Percentiles rank a stretch among this genome's conserved stretches.
phyloP scores from a whole-genome alignment of 805 yeast species.

The Metschnikowia koreensis region DNA sequence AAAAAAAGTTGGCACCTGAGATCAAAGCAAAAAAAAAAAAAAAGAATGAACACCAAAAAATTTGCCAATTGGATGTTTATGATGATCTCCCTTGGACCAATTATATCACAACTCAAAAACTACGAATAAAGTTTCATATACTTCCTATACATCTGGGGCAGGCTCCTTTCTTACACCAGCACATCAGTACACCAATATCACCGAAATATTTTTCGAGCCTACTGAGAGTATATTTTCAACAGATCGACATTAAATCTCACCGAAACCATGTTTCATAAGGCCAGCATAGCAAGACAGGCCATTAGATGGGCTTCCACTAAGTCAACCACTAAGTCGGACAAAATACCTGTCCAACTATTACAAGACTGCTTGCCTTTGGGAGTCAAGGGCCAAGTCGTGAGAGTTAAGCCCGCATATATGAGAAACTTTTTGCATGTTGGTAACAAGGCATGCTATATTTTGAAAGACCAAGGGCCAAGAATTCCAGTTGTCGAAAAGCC shows the following conservation, averaged over 20 bases:
- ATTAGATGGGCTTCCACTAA: constrained; percentile 20
- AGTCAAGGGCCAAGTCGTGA: constrained; percentile 65
- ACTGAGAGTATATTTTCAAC: no score
- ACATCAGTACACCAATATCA: constrained; percentile 6
- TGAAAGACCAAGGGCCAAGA: constrained; percentile 33
- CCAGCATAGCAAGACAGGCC: constrained; percentile 9
- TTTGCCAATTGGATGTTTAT: no score
- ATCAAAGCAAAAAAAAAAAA: no score
- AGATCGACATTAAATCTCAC: background rate
- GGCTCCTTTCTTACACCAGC: background rate
- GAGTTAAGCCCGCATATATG: constrained; percentile 80
- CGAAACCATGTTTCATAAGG: constrained; percentile 11
- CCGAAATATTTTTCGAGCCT: constrained; percentile 5
- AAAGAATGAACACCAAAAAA: no score
- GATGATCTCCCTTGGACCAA: no score
- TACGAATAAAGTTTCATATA: no score
- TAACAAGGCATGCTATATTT: constrained; percentile 73
- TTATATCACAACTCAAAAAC: no score
- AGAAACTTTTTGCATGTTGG: constrained; percentile 68
- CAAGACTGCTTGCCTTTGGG: constrained; percentile 66
- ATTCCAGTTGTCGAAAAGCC: constrained; percentile 38
- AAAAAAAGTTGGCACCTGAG: no score
- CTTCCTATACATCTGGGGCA: background rate
- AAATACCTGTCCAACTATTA: constrained; percentile 72
- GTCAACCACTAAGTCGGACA: constrained; percentile 23